Evolutionary conservation across 2,329 filamentous ascomycete genomes (phyloP), one percentile per base, ranked within the genome.

Genomic region (Metarhizium sp.): DNA sequence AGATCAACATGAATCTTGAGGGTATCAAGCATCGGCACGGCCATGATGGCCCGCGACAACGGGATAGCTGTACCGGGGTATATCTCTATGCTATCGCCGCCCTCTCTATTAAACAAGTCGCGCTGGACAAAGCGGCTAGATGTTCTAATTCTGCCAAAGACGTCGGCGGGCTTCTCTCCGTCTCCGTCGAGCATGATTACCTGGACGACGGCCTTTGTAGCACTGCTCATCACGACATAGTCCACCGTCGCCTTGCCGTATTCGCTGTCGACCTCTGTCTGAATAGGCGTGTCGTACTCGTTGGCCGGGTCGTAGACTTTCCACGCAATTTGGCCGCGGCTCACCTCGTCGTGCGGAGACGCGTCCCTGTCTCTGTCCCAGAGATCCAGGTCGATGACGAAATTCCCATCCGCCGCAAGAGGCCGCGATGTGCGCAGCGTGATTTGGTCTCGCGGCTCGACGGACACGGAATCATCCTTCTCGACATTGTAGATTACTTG

Each of bases 141-240:
- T 3, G 36, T 49, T 4, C 11, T 30, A 10, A 57, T 48, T 5
- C 16, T 49, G 5, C 56, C 56, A 8, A 30, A 55, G 18, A 57
- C 43, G 36, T 57, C 40, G 43, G 53, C 53, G 14, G 56, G 56
- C 2, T 50, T 29, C 50, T 57, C 56, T 10, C 30, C 36, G 45
- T 57, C 56, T n/a, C 56, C 56, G 36, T 57, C 43, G 43, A 57
- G 20, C 32, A 57, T n/a, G 6, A 51, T 46, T 4, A 57, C 42
- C 36, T 57, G 11, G 7, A 57, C 18, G 11, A 14, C 25, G 5
- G 50, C 56, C 29, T 51, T 7, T n/a, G 32, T 16, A 2, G 48
- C 52, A 25, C 43, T 50, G 25, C 36, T 42, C 49, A 57, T 55
- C 11, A 52, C 53, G 20, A 57, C 25, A 30, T 57, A 55, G 16